Evolutionary conservation across 2,329 filamentous ascomycete genomes (phyloP).

Genomic region (Colletotrichum eleusines): DNA sequence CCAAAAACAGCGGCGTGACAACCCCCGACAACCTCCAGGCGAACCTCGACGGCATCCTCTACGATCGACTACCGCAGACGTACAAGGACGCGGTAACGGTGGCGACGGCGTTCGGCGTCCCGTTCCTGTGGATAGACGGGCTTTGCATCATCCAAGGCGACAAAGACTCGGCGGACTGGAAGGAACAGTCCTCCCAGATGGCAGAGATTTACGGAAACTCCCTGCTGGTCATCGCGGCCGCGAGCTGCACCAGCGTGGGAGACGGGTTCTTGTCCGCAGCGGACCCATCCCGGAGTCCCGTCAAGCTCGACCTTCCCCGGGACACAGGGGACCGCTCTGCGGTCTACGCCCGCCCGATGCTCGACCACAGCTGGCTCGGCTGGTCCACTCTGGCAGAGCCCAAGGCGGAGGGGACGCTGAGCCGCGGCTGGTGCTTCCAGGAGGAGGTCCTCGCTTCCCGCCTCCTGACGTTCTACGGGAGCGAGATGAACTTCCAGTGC

Average conservation of each 20-base stretch:
- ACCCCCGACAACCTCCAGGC: background rate
- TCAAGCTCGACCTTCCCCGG: background rate
- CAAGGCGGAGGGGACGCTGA: slow-evolving; percentile 5
- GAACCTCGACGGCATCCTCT: background rate
- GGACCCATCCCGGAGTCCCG: background rate
- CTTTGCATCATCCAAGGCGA: slow-evolving; percentile 8
- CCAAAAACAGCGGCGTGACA: background rate
- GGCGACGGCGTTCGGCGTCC: background rate
- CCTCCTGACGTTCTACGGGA: slow-evolving; percentile 11
- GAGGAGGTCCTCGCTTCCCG: slow-evolving; percentile 12
- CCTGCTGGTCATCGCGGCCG: background rate
- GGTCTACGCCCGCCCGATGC: background rate
- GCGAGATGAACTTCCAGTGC: slow-evolving; percentile 24
- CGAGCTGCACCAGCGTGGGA: background rate
- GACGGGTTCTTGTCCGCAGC: background rate
- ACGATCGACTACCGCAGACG: background rate
- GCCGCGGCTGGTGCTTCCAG: slow-evolving; percentile 22
- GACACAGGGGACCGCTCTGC: background rate
- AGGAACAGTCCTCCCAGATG: slow-evolving; percentile 10
- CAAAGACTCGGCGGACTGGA: background rate
- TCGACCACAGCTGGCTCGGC: slow-evolving; percentile 13
- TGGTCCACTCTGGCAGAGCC: slow-evolving; percentile 18
- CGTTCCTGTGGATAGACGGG: slow-evolving; percentile 2
- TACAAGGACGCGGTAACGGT: slow-evolving; percentile 15
- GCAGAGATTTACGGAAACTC: background rate